Conservation (phyloP, 2,329 filamentous ascomycete genomes). For the Fusarium liriodendri region DNA sequence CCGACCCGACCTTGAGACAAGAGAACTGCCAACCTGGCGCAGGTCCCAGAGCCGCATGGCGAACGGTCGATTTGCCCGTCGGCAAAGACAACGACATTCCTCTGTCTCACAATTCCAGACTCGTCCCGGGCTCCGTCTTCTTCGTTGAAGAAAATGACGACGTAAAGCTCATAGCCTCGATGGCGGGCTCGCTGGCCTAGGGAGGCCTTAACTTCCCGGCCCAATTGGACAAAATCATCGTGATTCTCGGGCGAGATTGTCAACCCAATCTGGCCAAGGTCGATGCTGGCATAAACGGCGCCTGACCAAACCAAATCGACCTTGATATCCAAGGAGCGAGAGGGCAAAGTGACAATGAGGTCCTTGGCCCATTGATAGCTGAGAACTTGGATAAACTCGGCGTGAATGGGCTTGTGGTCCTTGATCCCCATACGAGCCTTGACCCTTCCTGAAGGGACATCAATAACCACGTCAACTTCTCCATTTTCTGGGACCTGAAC, state of each 20-base stretch:
- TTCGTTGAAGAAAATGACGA: neutral
- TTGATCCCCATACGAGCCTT: neutral
- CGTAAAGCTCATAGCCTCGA: neutral
- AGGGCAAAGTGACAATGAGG: conserved; percentile 4
- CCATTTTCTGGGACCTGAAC: conserved; percentile 2
- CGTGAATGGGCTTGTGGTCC: conserved; percentile 5
- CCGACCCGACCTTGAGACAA: neutral
- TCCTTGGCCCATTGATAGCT: conserved; percentile 26
- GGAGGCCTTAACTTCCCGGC: neutral
- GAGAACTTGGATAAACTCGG: conserved; percentile 31
- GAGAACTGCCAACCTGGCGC: neutral
- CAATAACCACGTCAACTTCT: conserved; percentile 24
- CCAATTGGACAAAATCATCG: neutral
- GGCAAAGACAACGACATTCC: neutral
- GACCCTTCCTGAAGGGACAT: conserved; percentile 30
- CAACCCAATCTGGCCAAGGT: neutral
- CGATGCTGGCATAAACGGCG: conserved; percentile 9
- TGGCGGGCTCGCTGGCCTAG: neutral
- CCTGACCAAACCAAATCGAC: conserved; percentile 17
- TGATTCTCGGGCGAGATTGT: neutral
- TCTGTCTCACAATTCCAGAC: neutral
- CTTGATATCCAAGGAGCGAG: neutral
- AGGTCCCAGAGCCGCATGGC: neutral
- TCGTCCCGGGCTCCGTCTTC: neutral
- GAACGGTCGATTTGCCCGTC: neutral